phyloP scores from a whole-genome alignment of 2,329 filamentous ascomycete genomes.

The Dactylonectria macrodidyma region DNA sequence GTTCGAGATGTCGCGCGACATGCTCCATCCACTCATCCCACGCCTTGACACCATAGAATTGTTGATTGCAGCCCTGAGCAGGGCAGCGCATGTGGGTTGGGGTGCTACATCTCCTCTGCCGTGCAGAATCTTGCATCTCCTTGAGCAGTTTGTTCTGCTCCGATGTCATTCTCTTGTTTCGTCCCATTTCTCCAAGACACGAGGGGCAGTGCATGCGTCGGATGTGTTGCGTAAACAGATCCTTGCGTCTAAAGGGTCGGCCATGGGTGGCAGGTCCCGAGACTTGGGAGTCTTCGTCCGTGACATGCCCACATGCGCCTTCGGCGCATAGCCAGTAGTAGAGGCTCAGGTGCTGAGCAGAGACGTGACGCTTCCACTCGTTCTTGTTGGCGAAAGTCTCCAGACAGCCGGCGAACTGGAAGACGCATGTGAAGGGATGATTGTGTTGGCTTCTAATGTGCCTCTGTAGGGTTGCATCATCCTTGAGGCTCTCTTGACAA shows the following conservation, averaged over 20 bases:
- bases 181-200: constrained; percentile 52
- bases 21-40: constrained; percentile 94
- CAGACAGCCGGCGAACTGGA: constrained; percentile 82
- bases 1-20: constrained; percentile 83
- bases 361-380: constrained; percentile 94
- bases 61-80: constrained; percentile 69
- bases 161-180: constrained; percentile 51
- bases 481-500: constrained; percentile 57
- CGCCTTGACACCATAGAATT: constrained; percentile 73
- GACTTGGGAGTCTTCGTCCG: constrained; percentile 38
- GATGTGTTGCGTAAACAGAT: constrained; percentile 91
- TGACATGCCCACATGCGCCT: constrained; percentile 64
- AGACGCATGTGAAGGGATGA: constrained; percentile 82
- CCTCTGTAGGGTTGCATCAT: constrained; percentile 60
- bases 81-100: constrained; percentile 75
- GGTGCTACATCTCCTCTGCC: constrained; percentile 71
- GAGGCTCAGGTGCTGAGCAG: constrained; percentile 83
- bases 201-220: constrained; percentile 83
- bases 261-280: constrained; percentile 64
- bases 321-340: constrained; percentile 83
- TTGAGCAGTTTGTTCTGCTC: constrained; percentile 70
- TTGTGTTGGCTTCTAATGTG: constrained; percentile 69
- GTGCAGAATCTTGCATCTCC: constrained; percentile 70
- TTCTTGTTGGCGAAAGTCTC: constrained; percentile 86
- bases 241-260: constrained; percentile 88